A percentile compares a stretch with the other conserved stretches of the same genome.
Conservation (phyloP, 306 rosid genomes). For the Quillaja saponaria region DNA sequence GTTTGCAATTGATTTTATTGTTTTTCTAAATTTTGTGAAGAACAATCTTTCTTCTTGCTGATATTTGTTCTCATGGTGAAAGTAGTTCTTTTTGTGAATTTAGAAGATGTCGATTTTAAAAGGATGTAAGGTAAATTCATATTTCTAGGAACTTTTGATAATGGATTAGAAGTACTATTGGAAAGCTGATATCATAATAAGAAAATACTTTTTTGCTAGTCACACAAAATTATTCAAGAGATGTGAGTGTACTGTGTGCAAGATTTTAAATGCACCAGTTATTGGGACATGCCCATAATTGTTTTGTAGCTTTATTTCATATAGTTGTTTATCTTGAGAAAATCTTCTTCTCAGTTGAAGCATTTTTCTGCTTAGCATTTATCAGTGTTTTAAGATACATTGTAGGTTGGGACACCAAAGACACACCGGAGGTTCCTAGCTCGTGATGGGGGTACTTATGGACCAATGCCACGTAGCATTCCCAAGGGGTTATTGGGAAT, state of each 20-base stretch:
- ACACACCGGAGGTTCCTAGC: constrained; percentile 89
- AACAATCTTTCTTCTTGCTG: too few species aligned
- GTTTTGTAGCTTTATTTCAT: neutral
- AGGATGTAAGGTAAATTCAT: neutral
- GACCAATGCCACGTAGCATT: constrained; percentile 87
- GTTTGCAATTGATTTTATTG: too few species aligned
- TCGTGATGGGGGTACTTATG: constrained; percentile 82
- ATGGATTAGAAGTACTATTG: neutral
- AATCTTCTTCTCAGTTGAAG: neutral
- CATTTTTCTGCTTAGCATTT: neutral
- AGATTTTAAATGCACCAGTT: neutral
- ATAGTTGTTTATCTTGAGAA: constrained; percentile 15
- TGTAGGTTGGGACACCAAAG: constrained; percentile 93
- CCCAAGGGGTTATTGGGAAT: constrained; percentile 92
- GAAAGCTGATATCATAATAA: too few species aligned
- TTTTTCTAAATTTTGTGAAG: too few species aligned
- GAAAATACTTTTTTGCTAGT: neutral
- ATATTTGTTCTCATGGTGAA: too few species aligned
- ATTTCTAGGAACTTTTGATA: too few species aligned
- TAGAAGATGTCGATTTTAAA: neutral
- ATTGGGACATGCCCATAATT: constrained; percentile 1
- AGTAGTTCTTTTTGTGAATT: neutral
- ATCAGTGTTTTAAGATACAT: constrained; percentile 9
- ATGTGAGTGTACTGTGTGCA: neutral
- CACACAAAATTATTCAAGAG: neutral